phyloP scores from a whole-genome alignment of 495 filamentous ascomycete genomes.

The Cenococcum geophilum region DNA sequence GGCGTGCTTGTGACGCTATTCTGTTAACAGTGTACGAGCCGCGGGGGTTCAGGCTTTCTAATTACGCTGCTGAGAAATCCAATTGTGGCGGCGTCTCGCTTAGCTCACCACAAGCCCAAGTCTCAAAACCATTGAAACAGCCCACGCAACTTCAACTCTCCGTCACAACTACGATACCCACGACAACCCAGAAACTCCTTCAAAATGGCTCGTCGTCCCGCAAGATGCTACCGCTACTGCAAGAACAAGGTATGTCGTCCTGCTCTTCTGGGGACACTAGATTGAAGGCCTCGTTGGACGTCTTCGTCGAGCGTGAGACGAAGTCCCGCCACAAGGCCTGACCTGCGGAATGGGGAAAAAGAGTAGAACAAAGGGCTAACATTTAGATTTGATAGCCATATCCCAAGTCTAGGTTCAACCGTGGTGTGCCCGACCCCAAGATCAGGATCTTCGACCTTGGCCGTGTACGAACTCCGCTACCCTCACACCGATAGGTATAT shows the following conservation, averaged over 20 bases:
- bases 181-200: slow-evolving; percentile 37
- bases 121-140: not conserved
- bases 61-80: slow-evolving; percentile 3
- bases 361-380: slow-evolving; percentile 2
- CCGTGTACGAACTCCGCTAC: slow-evolving; percentile 11
- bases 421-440: slow-evolving; percentile 99
- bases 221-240: slow-evolving; percentile 99
- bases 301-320: slow-evolving; percentile 6
- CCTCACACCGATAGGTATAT: too few species aligned
- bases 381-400: slow-evolving; percentile 61
- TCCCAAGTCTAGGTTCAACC: slow-evolving; percentile 99
- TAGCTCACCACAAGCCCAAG: too few species aligned
- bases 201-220: slow-evolving; percentile 97
- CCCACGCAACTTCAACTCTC: not conserved
- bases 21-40: too few species aligned
- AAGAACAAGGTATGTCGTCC: slow-evolving; percentile 80
- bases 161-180: slow-evolving; percentile 1
- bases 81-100: not conserved
- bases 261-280: not conserved
- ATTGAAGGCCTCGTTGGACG: not conserved
- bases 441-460: slow-evolving; percentile 99
- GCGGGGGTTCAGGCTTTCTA: not conserved
- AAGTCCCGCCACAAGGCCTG: too few species aligned
- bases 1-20: too few species aligned
- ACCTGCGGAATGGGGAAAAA: too few species aligned